Conservation (phyloP, 345 rosid species). For the Acer yangbiense region DNA sequence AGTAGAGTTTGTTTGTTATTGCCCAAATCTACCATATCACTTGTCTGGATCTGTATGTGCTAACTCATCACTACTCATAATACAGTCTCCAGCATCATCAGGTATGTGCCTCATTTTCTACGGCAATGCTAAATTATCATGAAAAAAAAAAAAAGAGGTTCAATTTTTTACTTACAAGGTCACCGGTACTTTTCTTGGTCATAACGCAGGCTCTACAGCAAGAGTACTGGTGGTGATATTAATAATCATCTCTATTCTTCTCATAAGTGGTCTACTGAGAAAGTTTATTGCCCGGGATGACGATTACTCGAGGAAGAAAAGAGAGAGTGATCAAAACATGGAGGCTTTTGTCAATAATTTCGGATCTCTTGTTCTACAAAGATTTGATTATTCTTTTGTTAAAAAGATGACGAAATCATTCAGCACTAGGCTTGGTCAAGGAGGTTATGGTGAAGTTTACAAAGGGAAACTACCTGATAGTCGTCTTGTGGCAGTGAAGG, state of each 20-base stretch:
- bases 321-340: neutral
- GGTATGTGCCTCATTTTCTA: too few species aligned
- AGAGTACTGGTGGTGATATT: neutral
- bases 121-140: too few species aligned
- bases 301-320: neutral
- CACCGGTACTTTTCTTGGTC: too few species aligned
- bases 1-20: too few species aligned
- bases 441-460: slow-evolving; percentile 38
- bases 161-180: too few species aligned
- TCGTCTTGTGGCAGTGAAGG: slow-evolving; percentile 32
- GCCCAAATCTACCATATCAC: too few species aligned
- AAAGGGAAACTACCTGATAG: slow-evolving; percentile 30
- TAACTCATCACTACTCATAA: too few species aligned
- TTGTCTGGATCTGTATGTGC: too few species aligned
- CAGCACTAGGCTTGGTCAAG: slow-evolving; percentile 25
- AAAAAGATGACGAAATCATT: slow-evolving; percentile 25
- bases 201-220: too few species aligned
- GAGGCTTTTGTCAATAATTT: slow-evolving; percentile 18
- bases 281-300: neutral
- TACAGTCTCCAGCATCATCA: too few species aligned
- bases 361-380: slow-evolving; percentile 13
- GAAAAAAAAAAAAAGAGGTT: too few species aligned
- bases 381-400: slow-evolving; percentile 20
- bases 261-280: neutral
- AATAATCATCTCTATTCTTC: neutral